Evolutionary conservation across 805 yeast genomes (phyloP).

Genomic region (Lipomyces sp.): DNA sequence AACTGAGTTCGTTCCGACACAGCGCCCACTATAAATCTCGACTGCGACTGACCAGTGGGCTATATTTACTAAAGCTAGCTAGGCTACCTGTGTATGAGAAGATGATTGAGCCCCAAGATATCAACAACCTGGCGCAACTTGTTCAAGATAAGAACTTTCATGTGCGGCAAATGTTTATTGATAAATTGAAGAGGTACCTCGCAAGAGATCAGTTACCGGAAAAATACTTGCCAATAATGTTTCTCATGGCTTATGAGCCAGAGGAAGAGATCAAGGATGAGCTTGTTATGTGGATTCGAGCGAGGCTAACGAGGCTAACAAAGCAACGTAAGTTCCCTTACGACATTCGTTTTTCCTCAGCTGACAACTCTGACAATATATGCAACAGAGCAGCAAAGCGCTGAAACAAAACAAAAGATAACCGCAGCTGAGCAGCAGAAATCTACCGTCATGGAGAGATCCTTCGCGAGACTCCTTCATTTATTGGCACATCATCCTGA

Average conservation of each 20-base stretch:
- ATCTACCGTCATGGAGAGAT: slow-evolving; percentile 54
- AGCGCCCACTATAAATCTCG: slow-evolving; percentile 51
- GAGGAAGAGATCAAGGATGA: slow-evolving; percentile 47
- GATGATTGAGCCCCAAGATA: slow-evolving; percentile 50
- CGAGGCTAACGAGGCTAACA: slow-evolving; percentile 53
- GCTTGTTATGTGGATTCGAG: slow-evolving; percentile 67
- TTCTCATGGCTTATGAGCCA: slow-evolving; percentile 78
- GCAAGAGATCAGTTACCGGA: slow-evolving; percentile 56
- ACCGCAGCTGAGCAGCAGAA: slow-evolving; percentile 15
- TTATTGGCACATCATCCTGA: slow-evolving; percentile 73
- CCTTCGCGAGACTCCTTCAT: slow-evolving; percentile 64
- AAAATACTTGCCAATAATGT: slow-evolving; percentile 62
- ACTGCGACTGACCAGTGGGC: slow-evolving; percentile 66
- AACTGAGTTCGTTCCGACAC: too few relatives aligned
- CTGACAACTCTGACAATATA: too few relatives aligned
- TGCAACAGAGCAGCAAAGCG: too few relatives aligned
- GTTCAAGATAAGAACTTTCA: slow-evolving; percentile 62
- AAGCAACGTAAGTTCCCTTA: slow-evolving; percentile 23
- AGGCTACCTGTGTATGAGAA: slow-evolving; percentile 51
- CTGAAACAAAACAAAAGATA: neutral
- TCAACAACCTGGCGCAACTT: slow-evolving; percentile 53
- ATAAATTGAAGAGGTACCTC: slow-evolving; percentile 50
- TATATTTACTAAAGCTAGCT: slow-evolving; percentile 61
- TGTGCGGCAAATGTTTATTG: slow-evolving; percentile 55
- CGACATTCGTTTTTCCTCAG: too few relatives aligned